These are phyloP conservation scores for Neurospora crassa DNA, from an alignment of 2,329 filamentous ascomycete species.

Conservation along the genomic window DNA sequence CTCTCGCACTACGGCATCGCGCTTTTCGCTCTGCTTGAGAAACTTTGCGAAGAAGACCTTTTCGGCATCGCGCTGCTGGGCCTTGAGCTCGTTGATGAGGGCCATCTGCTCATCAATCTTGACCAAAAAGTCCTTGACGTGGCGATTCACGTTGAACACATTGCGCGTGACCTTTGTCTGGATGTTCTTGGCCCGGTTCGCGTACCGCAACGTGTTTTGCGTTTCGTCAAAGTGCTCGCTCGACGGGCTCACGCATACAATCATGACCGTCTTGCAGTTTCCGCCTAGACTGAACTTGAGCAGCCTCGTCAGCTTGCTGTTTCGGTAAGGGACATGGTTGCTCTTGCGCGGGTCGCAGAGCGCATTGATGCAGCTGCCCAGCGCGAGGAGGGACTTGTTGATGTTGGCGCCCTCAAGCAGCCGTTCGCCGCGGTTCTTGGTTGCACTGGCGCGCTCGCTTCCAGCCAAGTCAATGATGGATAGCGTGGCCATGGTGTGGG, in stretches of 20 bases:
- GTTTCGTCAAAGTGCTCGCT: constrained; percentile 97
- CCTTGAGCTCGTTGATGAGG: constrained; percentile 92
- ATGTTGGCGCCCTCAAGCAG: constrained; percentile 94
- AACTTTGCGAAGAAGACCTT: constrained; percentile 77
- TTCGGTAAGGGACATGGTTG: constrained; percentile 93
- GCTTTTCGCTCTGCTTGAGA: constrained; percentile 81
- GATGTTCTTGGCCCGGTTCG: constrained; percentile 97
- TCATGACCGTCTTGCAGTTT: constrained; percentile 99
- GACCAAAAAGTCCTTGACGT: constrained; percentile 98
- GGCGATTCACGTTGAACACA: constrained; percentile 96
- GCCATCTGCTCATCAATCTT: constrained; percentile 98
- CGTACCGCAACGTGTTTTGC: constrained; percentile 94
- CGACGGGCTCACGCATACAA: constrained; percentile 94
- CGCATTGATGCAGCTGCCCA: constrained; percentile 97
- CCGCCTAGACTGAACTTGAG: constrained; percentile 95
- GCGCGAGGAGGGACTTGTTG: constrained; percentile 91
- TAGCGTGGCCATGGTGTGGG: constrained; percentile 94
- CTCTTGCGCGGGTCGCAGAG: constrained; percentile 86
- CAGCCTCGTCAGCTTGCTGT: constrained; percentile 91
- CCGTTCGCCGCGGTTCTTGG: constrained; percentile 89
- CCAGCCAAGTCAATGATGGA: constrained; percentile 97
- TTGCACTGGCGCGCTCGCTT: constrained; percentile 90
- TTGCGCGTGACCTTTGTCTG: constrained; percentile 99
- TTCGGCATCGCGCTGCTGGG: constrained; percentile 85
- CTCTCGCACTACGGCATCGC: constrained; percentile 64